Evolutionary conservation across 2,329 filamentous ascomycete genomes (phyloP).

Genomic region (Uncinocarpus reesii): DNA sequence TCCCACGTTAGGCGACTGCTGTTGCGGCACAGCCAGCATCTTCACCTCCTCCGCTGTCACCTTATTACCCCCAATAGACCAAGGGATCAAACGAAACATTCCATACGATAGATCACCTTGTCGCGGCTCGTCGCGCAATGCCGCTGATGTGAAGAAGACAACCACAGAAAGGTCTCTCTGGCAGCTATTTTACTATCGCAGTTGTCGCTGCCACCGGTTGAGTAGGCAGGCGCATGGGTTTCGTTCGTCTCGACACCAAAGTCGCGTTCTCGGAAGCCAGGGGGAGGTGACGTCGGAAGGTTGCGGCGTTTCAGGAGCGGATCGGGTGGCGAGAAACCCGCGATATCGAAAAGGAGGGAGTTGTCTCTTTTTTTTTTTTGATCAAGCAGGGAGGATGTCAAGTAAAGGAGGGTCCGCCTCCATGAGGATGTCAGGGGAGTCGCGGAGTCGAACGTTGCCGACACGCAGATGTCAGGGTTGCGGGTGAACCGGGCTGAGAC

Average conservation of each 20-base stretch:
- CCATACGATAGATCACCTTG: conserved; percentile 31
- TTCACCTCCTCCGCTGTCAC: conserved; percentile 36
- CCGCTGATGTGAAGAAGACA: neutral
- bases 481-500: conserved; percentile 9
- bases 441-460: conserved; percentile 2
- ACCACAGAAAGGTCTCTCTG: neutral
- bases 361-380: neutral
- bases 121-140: neutral
- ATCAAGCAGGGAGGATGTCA: neutral
- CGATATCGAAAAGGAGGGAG: neutral
- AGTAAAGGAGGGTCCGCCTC: neutral
- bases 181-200: conserved; percentile 4
- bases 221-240: conserved; percentile 7
- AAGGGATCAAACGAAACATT: conserved; percentile 42
- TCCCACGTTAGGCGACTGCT: conserved; percentile 24
- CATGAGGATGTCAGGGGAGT: neutral
- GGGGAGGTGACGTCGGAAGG: conserved; percentile 8
- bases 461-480: conserved; percentile 3
- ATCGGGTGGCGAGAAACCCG: conserved; percentile 5
- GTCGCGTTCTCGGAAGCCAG: conserved; percentile 6
- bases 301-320: conserved; percentile 9
- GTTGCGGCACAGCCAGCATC: conserved; percentile 32
- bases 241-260: conserved; percentile 2
- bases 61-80: conserved; percentile 40
- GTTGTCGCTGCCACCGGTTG: conserved; percentile 2